phyloP scores from a whole-genome alignment of 202 grass and related monocot genomes.

The Carex sylvatica region DNA sequence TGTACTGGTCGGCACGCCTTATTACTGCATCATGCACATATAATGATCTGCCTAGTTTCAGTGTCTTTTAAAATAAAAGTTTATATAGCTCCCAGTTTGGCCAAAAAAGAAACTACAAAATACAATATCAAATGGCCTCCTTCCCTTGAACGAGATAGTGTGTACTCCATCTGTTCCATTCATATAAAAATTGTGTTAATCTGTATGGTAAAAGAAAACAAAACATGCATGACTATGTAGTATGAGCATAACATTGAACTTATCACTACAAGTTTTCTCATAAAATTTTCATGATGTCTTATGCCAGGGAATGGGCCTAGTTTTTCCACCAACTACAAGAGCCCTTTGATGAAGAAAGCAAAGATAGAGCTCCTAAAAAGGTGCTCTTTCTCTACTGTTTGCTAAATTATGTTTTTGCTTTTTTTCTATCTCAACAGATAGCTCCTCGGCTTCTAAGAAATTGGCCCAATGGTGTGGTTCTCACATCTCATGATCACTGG shows the following conservation, averaged over 20 bases:
- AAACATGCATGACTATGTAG: not conserved
- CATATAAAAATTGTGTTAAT: not conserved
- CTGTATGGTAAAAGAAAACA: constrained; percentile 6
- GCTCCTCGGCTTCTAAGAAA: not conserved
- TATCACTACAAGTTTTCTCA: constrained; percentile 21
- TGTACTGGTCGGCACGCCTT: not conserved
- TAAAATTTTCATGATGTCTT: constrained; percentile 12
- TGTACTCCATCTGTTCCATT: not conserved
- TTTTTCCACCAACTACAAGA: constrained; percentile 63
- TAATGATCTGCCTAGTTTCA: not conserved
- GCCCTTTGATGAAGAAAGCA: constrained; percentile 83
- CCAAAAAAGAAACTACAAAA: not conserved
- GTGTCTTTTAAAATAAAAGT: not conserved
- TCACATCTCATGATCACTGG: not conserved
- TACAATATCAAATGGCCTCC: not conserved
- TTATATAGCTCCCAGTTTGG: not conserved
- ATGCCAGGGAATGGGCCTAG: constrained; percentile 60
- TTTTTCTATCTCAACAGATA: not conserved
- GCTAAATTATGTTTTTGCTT: not conserved
- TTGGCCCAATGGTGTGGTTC: not conserved
- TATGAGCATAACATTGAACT: not conserved
- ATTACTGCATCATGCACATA: not conserved
- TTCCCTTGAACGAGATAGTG: not conserved
- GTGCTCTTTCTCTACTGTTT: constrained; percentile 9
- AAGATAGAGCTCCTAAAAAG: constrained; percentile 60